Evolutionary conservation across 1,284 basidiomycete species (phyloP), one percentile per base, ranked within the genome.

Genomic region (Pseudozyma thailandica): DNA sequence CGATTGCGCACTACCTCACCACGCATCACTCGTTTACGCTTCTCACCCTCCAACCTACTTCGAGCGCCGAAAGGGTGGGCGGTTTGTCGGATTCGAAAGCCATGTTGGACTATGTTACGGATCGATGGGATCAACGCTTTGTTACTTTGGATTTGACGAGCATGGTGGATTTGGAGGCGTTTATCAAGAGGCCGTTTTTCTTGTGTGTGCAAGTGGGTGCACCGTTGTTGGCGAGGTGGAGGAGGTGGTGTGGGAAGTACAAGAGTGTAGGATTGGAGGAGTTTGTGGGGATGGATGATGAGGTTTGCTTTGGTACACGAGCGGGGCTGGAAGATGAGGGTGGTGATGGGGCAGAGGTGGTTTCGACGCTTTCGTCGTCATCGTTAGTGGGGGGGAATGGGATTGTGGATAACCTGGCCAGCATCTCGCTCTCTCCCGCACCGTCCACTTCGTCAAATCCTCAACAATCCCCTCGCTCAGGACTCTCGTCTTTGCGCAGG

Each of bases 181-280:
- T 97, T 79, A 83, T 89, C 35, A 94, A 90, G 80, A 86, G 96
- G 9, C 95, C 95, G 0, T 98, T 93, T 82, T 94, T 97, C 81
- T 85, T 97, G 77, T 87, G 97, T 28, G 85, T 97, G 35, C 88
- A 86, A 44, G 87, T 95, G n/a, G 92, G 97, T 63, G 94, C 92
- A 0, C 94, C 94, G 0, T 78, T 95, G 23, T 81, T 89, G 25
- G 75, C 83, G 35, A 51, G 81, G 3, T 82, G 74, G 72, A 41
- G 50, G 12, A 47, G 81, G 25, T 68, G 43, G 5, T 26, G 28
- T 28, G 15, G 7, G 4, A 72, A 65, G 48, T 47, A 57, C 13
- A 30, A 25, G 9, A 10, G n/a, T 10, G 7, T 48, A 3, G 38
- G 27, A 18, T 54, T 84, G 47, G 77, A 81, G 51, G 45, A 71